phyloP scores from a whole-genome alignment of 352 stramenopile genomes.

The Achlya hypogyna region DNA sequence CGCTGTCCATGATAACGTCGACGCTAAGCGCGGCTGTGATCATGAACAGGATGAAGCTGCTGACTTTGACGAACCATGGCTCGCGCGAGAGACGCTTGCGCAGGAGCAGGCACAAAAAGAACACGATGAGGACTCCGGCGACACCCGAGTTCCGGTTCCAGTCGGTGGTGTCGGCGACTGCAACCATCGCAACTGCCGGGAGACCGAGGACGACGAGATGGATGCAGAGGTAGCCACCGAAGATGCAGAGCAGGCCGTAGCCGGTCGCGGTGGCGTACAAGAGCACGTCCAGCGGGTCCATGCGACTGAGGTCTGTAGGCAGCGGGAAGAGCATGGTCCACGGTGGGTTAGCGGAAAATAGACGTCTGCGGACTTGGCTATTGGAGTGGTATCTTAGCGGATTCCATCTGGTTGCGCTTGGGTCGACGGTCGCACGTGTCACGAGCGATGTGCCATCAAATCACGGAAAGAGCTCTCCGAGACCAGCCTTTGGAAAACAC shows the following conservation, averaged over 20 bases:
- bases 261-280: background rate
- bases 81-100: background rate
- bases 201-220: background rate
- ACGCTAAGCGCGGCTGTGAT: background rate
- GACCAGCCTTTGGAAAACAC: no score
- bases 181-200: background rate
- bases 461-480: no score
- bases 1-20: background rate
- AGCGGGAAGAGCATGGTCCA: slow-evolving; percentile 3
- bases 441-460: no score
- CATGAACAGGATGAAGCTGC: background rate
- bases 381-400: no score
- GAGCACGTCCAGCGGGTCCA: slow-evolving; percentile 10
- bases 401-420: no score
- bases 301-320: background rate
- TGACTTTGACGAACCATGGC: background rate
- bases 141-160: background rate
- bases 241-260: background rate
- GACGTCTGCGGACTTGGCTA: no score
- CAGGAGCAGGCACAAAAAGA: background rate
- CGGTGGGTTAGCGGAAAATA: background rate
- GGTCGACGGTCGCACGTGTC: no score
- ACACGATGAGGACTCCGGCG: background rate
- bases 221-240: background rate
- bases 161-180: background rate